Evolutionary conservation across 148 eudicot species (phyloP).

Genomic region (Vaccinium myrtillus): DNA sequence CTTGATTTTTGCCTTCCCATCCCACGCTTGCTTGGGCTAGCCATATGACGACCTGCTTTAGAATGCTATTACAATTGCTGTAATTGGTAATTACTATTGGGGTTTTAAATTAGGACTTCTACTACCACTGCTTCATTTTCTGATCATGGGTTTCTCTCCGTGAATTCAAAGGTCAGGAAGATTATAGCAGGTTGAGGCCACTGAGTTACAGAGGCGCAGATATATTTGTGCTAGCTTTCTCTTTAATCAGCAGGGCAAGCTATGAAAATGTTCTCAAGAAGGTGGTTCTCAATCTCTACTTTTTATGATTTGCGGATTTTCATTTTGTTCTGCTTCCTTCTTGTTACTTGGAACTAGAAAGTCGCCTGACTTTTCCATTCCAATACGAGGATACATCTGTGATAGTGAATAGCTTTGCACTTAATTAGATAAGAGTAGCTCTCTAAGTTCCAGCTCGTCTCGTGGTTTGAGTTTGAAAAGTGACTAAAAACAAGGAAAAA

Average conservation of each 20-base stretch:
- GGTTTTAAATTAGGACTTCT: slow-evolving; percentile 11
- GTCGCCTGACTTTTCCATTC: neutral
- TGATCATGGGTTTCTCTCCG: slow-evolving; percentile 11
- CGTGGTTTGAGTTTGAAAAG: neutral
- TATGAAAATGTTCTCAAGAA: slow-evolving; percentile 96
- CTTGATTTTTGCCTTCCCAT: too few species aligned
- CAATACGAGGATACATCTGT: neutral
- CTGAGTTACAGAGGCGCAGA: slow-evolving; percentile 96
- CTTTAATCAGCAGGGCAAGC: slow-evolving; percentile 88
- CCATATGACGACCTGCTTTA: too few species aligned
- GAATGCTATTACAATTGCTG: neutral
- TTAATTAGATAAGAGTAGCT: neutral
- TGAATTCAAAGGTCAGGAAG: slow-evolving; percentile 71
- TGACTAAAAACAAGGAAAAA: neutral
- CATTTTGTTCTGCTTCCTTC: neutral
- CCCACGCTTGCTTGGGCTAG: too few species aligned
- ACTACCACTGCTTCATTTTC: neutral
- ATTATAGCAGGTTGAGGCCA: slow-evolving; percentile 92
- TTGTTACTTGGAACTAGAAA: slow-evolving; percentile 3
- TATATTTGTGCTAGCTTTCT: slow-evolving; percentile 86
- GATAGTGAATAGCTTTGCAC: neutral
- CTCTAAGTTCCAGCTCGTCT: neutral
- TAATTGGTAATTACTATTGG: neutral
- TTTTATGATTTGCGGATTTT: neutral
- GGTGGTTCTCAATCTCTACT: slow-evolving; percentile 54